Percentiles rank a stretch among this genome's conserved stretches.
phyloP scores from a whole-genome alignment of 148 eudicot genomes.

The Gaultheria prostrata region DNA sequence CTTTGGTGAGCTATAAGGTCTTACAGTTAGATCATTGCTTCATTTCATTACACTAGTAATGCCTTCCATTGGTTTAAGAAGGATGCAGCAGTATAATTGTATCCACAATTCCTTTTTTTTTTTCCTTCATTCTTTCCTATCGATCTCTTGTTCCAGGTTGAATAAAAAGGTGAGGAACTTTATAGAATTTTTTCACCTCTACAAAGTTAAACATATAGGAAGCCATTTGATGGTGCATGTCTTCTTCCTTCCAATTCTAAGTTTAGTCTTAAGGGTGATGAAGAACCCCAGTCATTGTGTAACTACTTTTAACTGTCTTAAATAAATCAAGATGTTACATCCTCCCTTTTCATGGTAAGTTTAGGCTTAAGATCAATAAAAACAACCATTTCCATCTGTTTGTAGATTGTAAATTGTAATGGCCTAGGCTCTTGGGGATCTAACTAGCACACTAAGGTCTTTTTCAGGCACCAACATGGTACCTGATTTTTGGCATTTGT shows the following conservation, averaged over 20 bases:
- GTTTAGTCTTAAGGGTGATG: not conserved
- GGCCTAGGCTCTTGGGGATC: not conserved
- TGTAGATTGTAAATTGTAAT: not conserved
- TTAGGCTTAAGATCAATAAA: not conserved
- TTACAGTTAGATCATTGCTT: not conserved
- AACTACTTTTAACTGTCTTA: not conserved
- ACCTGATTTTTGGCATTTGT: not conserved
- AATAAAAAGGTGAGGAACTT: not conserved
- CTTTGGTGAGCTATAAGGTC: slow-evolving; percentile 24
- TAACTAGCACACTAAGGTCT: not conserved
- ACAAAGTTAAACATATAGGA: not conserved
- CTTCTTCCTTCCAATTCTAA: not conserved
- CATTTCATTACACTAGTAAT: not conserved
- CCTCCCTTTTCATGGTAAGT: not conserved
- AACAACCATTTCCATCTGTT: not conserved
- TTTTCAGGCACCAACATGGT: not conserved
- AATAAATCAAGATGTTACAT: not conserved
- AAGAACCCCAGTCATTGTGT: not conserved
- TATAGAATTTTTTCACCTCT: not conserved
- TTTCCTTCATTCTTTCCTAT: not conserved
- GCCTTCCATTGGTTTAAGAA: not conserved
- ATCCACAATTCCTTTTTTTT: not conserved
- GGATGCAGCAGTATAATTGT: not conserved
- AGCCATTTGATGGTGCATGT: not conserved
- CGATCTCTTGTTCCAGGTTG: not conserved